A percentile compares a stretch with the other conserved stretches of the same genome.
These are phyloP conservation scores for Candolleomyces efflorescens DNA, from an alignment of 768 basidiomycete species.

Conservation along the genomic window DNA sequence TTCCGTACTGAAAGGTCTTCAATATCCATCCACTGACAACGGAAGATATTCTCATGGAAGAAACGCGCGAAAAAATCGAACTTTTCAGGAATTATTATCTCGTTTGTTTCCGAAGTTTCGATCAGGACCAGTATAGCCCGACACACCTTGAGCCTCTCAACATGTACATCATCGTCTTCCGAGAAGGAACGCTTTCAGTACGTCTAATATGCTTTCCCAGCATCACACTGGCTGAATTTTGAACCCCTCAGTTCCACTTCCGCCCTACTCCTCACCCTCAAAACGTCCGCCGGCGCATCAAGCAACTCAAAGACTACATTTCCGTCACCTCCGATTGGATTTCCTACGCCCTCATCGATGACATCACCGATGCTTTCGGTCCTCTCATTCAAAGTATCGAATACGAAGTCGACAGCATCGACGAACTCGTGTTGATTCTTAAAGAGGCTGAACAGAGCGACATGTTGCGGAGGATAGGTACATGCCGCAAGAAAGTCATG, in stretches of 20 bases:
- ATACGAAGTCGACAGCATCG: conserved; percentile 98
- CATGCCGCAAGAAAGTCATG: conserved; percentile 99
- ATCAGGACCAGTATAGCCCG: conserved; percentile 96
- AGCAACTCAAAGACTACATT: conserved; percentile 99
- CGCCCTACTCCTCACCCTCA: conserved; percentile 96
- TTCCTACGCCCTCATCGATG: conserved; percentile 98
- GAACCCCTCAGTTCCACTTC: conserved; percentile 79
- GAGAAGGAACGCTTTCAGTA: conserved; percentile 93
- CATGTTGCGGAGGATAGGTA: conserved; percentile 96
- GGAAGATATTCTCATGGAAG: conserved; percentile 99
- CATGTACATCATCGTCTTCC: conserved; percentile 99
- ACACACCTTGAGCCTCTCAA: conserved; percentile 97
- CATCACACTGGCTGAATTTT: background rate
- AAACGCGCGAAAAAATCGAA: conserved; percentile 99
- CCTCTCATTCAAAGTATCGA: conserved; percentile 98
- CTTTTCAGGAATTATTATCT: conserved; percentile 98
- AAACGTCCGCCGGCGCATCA: conserved; percentile 96
- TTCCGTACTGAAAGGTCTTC: conserved; percentile 63
- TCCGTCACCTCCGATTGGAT: conserved; percentile 99
- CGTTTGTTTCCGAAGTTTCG: conserved; percentile 98
- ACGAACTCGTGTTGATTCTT: conserved; percentile 94
- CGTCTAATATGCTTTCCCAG: conserved; percentile 22
- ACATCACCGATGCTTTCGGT: conserved; percentile 99
- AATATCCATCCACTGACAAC: conserved; percentile 96
- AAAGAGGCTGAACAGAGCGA: conserved; percentile 96